Conservation (phyloP, 768 basidiomycete genomes). For the Lactarius trivialis region DNA sequence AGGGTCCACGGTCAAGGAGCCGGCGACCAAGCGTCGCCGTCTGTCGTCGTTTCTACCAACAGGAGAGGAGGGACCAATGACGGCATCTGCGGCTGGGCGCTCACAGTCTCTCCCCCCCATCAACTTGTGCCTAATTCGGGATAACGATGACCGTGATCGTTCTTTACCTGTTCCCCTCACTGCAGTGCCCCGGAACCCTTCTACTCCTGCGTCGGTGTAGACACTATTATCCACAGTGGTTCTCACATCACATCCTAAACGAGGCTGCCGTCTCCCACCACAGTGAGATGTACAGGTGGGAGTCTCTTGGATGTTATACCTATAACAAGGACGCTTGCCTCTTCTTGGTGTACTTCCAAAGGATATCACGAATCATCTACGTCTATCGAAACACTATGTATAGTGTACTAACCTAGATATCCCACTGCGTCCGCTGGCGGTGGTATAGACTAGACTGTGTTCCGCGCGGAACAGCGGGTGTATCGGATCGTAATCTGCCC, state of each 20-base stretch:
- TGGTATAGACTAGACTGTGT: constrained; percentile 17
- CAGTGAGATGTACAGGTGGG: background rate
- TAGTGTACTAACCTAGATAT: constrained; percentile 17
- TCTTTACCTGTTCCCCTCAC: constrained; percentile 3
- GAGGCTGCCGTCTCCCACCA: background rate
- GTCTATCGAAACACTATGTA: constrained; percentile 7
- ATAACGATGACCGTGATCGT: constrained; percentile 7
- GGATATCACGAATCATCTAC: background rate
- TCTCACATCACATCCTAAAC: background rate
- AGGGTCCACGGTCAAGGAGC: constrained; percentile 22
- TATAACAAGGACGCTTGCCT: background rate
- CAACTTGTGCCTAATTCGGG: constrained; percentile 8
- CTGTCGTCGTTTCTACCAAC: constrained; percentile 9
- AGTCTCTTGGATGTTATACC: background rate
- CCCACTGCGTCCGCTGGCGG: background rate
- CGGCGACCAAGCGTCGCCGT: constrained; percentile 24
- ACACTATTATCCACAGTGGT: background rate
- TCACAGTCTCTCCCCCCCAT: constrained; percentile 15
- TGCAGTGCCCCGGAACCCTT: constrained; percentile 9
- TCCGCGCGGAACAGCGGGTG: constrained; percentile 1
- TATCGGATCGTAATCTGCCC: background rate
- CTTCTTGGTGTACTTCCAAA: constrained; percentile 1
- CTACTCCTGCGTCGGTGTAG: constrained; percentile 15
- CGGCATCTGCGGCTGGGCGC: constrained; percentile 7
- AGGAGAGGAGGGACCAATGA: constrained; percentile 9